Conservation (phyloP, 208 protist genomes). For the Acanthamoeba lenticulata region DNA sequence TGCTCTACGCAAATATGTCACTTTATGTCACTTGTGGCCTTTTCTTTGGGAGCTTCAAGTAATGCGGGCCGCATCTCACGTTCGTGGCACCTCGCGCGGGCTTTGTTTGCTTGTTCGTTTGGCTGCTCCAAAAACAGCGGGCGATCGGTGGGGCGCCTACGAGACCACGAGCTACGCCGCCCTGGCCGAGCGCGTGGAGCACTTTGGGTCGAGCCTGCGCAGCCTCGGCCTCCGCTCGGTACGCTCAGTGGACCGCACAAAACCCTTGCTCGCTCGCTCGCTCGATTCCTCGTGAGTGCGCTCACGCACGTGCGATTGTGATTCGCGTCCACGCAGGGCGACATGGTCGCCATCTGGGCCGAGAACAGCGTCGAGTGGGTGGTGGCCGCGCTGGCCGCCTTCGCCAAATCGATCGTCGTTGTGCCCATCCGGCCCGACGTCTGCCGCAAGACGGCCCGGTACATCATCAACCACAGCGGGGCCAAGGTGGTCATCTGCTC, state of each 20-base stretch:
- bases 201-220: constrained; percentile 50
- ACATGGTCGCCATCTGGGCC: constrained; percentile 26
- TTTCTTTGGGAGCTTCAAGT: too few species aligned
- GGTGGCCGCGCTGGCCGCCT: background rate
- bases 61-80: too few species aligned
- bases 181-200: background rate
- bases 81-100: too few species aligned
- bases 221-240: background rate
- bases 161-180: constrained; percentile 17
- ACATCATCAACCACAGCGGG: constrained; percentile 20
- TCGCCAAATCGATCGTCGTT: background rate
- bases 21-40: background rate
- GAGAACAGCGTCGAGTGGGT: constrained; percentile 60
- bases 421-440: constrained; percentile 5
- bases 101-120: background rate
- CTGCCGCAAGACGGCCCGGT: background rate
- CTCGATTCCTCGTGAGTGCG: too few species aligned
- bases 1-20: background rate
- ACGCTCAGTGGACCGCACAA: background rate
- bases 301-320: too few species aligned
- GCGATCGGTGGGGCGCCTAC: constrained; percentile 27
- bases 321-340: too few species aligned
- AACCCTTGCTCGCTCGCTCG: too few species aligned
- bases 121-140: background rate
- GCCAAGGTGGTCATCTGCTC: background rate